Percentiles rank a stretch among this genome's conserved stretches.
Evolutionary conservation across 2,329 filamentous ascomycete genomes (phyloP).

Genomic region (Parastagonospora avenae): DNA sequence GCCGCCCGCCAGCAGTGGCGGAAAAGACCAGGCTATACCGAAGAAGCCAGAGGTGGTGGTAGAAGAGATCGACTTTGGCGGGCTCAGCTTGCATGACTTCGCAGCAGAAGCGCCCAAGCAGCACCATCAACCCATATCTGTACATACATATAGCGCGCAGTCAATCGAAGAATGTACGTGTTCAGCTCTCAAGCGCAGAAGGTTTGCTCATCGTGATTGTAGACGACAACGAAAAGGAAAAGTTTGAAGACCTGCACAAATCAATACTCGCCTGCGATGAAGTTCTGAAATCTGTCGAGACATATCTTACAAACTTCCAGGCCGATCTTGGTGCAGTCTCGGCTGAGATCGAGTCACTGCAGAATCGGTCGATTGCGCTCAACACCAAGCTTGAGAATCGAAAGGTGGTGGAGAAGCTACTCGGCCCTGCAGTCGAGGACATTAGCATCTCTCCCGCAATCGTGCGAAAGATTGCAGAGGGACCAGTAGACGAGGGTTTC

Average conservation of each 20-base stretch:
- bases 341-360: conserved; percentile 91
- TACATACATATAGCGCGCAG: conserved; percentile 61
- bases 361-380: conserved; percentile 81
- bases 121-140: conserved; percentile 40
- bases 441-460: conserved; percentile 84
- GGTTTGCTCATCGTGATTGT: conserved; percentile 38
- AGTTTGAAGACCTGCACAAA: conserved; percentile 86
- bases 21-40: conserved; percentile 32
- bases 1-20: conserved; percentile 14
- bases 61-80: conserved; percentile 77
- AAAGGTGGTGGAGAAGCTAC: conserved; percentile 82
- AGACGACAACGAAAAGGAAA: conserved; percentile 80
- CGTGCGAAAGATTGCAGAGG: conserved; percentile 84
- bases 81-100: conserved; percentile 76
- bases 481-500: conserved; percentile 88
- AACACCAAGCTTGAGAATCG: conserved; percentile 88
- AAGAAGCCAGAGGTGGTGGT: conserved; percentile 58
- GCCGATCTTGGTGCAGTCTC: conserved; percentile 91
- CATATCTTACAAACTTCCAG: conserved; percentile 89
- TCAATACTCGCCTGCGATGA: conserved; percentile 91
- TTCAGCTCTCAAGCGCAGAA: conserved; percentile 23
- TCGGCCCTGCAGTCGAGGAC: conserved; percentile 89
- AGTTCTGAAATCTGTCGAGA: conserved; percentile 89
- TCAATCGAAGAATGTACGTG: conserved; percentile 74
- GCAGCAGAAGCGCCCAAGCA: conserved; percentile 49